Base-by-base conservation (phyloP, 176 grass and related monocot species). In the Oryza australiensis region DNA sequence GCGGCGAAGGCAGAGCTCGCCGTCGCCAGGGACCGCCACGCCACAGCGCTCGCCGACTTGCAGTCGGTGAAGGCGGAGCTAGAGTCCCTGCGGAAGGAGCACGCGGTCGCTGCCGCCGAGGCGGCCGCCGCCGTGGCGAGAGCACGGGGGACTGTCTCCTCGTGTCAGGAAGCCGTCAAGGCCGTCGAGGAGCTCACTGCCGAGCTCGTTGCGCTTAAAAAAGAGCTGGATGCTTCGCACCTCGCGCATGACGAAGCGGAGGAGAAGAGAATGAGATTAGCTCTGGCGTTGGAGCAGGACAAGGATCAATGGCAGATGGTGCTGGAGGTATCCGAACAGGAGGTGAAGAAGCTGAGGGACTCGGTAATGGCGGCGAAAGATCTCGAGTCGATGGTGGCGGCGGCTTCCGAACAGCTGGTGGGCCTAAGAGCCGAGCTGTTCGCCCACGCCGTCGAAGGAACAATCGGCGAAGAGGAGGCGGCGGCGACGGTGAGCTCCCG, bases 221-320 rank as follows among this genome's bases (percentile, higher is more conserved):
- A 33, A 15, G 84, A 88, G 40, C 60, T 99, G 15, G 88, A 87
- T 1, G 74, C 85, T 23, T 68, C 93, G 5, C 87, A 84, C 88
- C 77, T 51, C 18, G 72, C 72, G 3, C 93, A 93, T 34, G 74
- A 80, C 3, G 77, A 84, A 22, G 85, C 85, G 53, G 93, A 95
- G 84, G 91, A 88, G 86, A 81, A 77, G 64, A 78, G 91, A n/a
- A 66, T 85, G 34, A 34, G 9, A 38, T 63, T 82, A 14, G 86
- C 82, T 2, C 0, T 88, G 73, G 76, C 76, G n/a, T 88, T 86
- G 57, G 87, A 88, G 74, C 60, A 83, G 15, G 93, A 99, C 20
- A 95, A 85, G 83, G 10, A 49, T 64, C 80, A 22, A 27, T 89
- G 89, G 88, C 89, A 92, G 69, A 83, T 46, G 7, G 87, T 95